phyloP scores from a whole-genome alignment of 495 filamentous ascomycete species.

The Eremomyces bilateralis region DNA sequence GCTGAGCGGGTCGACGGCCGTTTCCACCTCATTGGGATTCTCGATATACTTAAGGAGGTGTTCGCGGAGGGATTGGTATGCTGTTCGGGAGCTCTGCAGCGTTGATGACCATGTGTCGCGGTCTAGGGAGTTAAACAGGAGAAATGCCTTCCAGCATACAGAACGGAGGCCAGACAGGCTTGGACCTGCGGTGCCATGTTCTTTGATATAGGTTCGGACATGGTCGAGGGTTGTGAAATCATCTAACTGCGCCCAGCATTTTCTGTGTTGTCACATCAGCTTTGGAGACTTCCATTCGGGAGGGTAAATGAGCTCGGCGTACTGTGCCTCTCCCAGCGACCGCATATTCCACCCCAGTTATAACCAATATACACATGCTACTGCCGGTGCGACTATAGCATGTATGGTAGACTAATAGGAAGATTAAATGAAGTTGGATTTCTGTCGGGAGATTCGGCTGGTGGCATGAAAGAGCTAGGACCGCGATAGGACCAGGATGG shows the following conservation, averaged over 20 bases:
- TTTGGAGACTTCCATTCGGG: background rate
- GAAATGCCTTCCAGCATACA: slow-evolving; percentile 85
- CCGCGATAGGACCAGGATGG: too few species aligned
- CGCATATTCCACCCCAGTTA: too few species aligned
- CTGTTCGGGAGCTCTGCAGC: slow-evolving; percentile 43
- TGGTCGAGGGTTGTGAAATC: slow-evolving; percentile 25
- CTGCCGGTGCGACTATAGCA: too few species aligned
- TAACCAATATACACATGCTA: too few species aligned
- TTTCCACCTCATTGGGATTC: slow-evolving; percentile 57
- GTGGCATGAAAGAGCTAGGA: too few species aligned
- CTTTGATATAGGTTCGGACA: slow-evolving; percentile 36
- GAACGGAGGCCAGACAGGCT: slow-evolving; percentile 53
- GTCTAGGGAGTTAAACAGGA: slow-evolving; percentile 53
- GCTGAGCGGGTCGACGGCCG: slow-evolving; percentile 58
- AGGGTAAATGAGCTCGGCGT: background rate
- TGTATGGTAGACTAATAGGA: too few species aligned
- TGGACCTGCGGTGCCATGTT: slow-evolving; percentile 25
- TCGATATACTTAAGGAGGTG: slow-evolving; percentile 63
- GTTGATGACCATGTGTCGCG: slow-evolving; percentile 43
- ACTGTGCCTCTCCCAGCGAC: slow-evolving; percentile 9
- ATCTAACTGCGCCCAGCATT: slow-evolving; percentile 16
- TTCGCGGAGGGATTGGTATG: slow-evolving; percentile 47
- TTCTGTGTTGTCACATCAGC: slow-evolving; percentile 3
- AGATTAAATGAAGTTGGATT: too few species aligned
- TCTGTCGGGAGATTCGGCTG: too few species aligned